Percentiles rank a stretch among this genome's conserved stretches.
phyloP scores from a whole-genome alignment of 805 yeast species.

The Candida palmyrensis region DNA sequence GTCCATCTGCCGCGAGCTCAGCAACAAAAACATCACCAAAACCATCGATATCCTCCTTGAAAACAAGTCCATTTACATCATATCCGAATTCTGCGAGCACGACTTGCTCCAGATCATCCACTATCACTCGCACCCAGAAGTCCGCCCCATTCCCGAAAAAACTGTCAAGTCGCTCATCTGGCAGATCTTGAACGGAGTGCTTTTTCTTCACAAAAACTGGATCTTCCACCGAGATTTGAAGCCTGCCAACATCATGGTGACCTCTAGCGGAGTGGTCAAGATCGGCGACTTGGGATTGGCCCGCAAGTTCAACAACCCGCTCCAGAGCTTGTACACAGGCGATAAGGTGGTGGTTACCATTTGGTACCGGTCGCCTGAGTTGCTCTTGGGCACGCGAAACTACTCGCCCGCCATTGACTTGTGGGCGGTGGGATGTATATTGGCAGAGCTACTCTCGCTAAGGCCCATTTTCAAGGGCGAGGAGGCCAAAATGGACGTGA shows the following conservation, averaged over 20 bases:
- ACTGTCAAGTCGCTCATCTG: slow-evolving; percentile 82
- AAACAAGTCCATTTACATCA: slow-evolving; percentile 87
- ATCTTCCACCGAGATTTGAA: slow-evolving; percentile 91
- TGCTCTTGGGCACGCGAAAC: slow-evolving; percentile 85
- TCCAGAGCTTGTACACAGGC: slow-evolving; percentile 83
- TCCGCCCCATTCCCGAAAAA: slow-evolving; percentile 68
- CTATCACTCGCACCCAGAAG: slow-evolving; percentile 86
- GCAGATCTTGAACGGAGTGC: slow-evolving; percentile 90
- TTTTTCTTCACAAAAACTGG: slow-evolving; percentile 94
- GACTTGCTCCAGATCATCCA: slow-evolving; percentile 92
- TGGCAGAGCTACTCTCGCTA: slow-evolving; percentile 84
- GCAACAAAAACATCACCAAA: slow-evolving; percentile 72
- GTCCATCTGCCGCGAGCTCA: slow-evolving; percentile 86
- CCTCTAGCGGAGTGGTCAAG: slow-evolving; percentile 83
- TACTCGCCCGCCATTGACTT: slow-evolving; percentile 89
- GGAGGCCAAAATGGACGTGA: slow-evolving; percentile 85
- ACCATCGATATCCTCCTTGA: slow-evolving; percentile 82
- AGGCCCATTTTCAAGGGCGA: slow-evolving; percentile 97
- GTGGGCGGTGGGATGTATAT: slow-evolving; percentile 95
- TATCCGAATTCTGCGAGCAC: slow-evolving; percentile 94
- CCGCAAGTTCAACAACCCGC: slow-evolving; percentile 76
- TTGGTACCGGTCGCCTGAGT: slow-evolving; percentile 95
- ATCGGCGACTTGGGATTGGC: slow-evolving; percentile 95
- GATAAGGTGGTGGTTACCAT: slow-evolving; percentile 96
- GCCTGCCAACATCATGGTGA: slow-evolving; percentile 97